Base-by-base conservation (phyloP, 2,329 filamentous ascomycete genomes). In the Hypocrella siamensis region DNA sequence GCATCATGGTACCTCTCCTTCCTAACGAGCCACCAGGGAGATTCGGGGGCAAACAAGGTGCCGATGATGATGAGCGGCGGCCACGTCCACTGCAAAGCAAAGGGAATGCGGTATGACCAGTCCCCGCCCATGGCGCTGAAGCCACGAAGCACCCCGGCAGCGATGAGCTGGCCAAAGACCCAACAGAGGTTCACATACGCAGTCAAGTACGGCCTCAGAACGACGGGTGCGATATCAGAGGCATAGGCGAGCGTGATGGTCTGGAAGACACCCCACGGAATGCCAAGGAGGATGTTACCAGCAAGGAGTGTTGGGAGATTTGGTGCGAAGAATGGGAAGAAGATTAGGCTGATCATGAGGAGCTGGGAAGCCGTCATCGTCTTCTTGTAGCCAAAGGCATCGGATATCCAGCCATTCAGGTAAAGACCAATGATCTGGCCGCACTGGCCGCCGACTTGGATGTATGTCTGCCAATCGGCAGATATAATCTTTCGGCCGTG, bases 1-100 rank as follows among this genome's bases (percentile, higher is more conserved):
- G 66, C 66, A 4, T 56, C 49, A 0, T 54, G 47, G 3, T 51
- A 43, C 6, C 52, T 52, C 2, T 65, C 65, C 42, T 61, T 57
- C 34, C 66, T 64, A 19, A 63, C 53, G 4, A 70, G 51, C 66
- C 65, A 70, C 62, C 63, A 70, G 3, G 66, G 66, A 1, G 57
- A 61, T 46, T 70, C 57, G 12, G 63, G 63, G 0, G 60, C 58
- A 33, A 65, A 38, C 43, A 53, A 68, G 40, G 70, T 51, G 30
- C 44, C 46, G 2, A 54, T 34, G 4, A 62, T 35, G 4, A 64
- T 46, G 8, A 53, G 46, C 1, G 54, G 42, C 1, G 58, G 56
- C 51, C 56, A 65, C 2, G 49, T 41, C 60, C 61, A 65, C 38
- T 64, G 60, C 2, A 62, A 34, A 0, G 51, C 59, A 32, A 58